phyloP scores from a whole-genome alignment of 345 rosid genomes.

The Rhizophora mangle region DNA sequence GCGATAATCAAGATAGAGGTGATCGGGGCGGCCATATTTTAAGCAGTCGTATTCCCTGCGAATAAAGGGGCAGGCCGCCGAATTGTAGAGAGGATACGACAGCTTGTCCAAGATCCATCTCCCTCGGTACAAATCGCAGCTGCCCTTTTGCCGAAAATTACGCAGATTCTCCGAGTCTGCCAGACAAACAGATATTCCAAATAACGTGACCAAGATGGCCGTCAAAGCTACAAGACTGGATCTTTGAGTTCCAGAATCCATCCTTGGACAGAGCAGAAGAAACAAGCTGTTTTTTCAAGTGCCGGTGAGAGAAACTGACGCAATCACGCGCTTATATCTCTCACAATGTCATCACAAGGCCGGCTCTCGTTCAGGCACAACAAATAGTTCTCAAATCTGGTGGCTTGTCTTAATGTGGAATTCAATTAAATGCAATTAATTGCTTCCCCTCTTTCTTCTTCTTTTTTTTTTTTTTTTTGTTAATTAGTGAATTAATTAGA shows the following conservation, averaged over 20 bases:
- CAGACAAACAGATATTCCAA: neutral
- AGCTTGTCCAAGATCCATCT: conserved; percentile 56
- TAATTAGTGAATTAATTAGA: too few relatives aligned
- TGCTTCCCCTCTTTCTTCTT: too few relatives aligned
- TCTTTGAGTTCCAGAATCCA: conserved; percentile 16
- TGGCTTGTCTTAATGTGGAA: too few relatives aligned
- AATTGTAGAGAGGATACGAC: conserved; percentile 65
- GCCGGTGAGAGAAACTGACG: neutral
- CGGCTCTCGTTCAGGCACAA: too few relatives aligned
- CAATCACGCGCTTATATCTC: too few relatives aligned
- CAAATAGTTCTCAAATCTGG: too few relatives aligned
- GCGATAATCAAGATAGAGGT: conserved; percentile 57
- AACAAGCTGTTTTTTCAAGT: neutral
- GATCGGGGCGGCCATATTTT: conserved; percentile 79
- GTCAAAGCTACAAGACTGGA: neutral
- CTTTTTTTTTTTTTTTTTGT: too few relatives aligned
- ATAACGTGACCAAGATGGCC: neutral
- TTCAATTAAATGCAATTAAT: too few relatives aligned
- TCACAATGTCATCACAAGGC: too few relatives aligned
- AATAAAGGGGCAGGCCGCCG: conserved; percentile 64
- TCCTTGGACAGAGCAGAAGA: neutral
- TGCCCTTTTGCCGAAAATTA: neutral
- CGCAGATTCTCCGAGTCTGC: conserved; percentile 9
- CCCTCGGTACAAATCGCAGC: conserved; percentile 62
- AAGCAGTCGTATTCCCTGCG: conserved; percentile 78